Evolutionary conservation across 2,329 filamentous ascomycete species (phyloP), one percentile per base, ranked within the genome.

Genomic region (Aspergillus sp.): DNA sequence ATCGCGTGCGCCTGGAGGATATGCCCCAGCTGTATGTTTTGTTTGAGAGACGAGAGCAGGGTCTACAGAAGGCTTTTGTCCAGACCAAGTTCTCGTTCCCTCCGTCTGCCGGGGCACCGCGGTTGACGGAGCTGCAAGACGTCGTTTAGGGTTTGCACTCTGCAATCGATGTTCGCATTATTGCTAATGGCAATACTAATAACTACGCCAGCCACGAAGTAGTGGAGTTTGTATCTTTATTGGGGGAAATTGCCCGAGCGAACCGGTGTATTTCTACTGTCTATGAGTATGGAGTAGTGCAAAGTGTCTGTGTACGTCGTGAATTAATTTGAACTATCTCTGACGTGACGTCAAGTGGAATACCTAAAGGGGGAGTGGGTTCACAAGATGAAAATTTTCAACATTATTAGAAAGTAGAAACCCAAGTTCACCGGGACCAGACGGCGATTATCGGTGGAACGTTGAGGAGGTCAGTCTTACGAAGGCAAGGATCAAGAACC

Each of bases 1-100:
- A 96, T 74, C 87, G 91, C 12, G 85, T 92, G 55, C 82, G 84
- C 31, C 81, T 96, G 3, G 89, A 94, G 62, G 90, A 93, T 66
- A 82, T 90, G 59, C 87, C 85, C 58, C 84, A 85, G 68, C 80
- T 90, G 0, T 91, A 91, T 67, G 77, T 80, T 62, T 82, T 82
- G 67, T 90, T 89, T 61, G 81, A 89, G 60, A 70, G 73, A 32
- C 68, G 77, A 22, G 79, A 76, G 18, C 62, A 80, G 69, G 82
- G 90, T 61, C 90, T 96, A 82, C 91, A 96, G 75, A 96, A 96
- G 82, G 84, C 95, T 1, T 96, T 83, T 71, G 81, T 87, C 11
- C 74, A 86, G 77, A 88, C 85, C 1, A 82, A 76, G 66, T 84
- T 84, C 71, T 86, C 83, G 20, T 76, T 74, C 58, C 81, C 84